A percentile compares a stretch with the other conserved stretches of the same genome.
These are phyloP conservation scores for Tripidium arundinaceum DNA, from an alignment of 202 grass and related monocot species.

Conservation along the genomic window DNA sequence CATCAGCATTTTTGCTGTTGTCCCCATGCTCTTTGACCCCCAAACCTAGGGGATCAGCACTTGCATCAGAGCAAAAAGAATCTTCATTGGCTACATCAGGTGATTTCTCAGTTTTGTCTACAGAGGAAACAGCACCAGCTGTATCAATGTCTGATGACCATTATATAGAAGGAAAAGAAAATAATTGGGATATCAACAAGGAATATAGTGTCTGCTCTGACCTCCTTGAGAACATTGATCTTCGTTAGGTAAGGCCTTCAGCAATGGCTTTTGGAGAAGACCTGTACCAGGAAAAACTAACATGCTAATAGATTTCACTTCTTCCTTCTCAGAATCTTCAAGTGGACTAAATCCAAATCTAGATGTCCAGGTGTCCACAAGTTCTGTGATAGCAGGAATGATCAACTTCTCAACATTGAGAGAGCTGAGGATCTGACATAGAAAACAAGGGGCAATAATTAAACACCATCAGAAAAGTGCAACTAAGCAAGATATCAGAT, in stretches of 20 bases:
- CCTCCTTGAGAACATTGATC: constrained; percentile 41
- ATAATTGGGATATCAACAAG: constrained; percentile 6
- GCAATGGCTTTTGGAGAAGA: constrained; percentile 85
- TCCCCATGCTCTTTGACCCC: constrained; percentile 26
- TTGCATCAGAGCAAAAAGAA: constrained; percentile 28
- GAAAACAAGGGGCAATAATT: constrained; percentile 36
- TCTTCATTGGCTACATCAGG: constrained; percentile 31
- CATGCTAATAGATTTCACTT: constrained; percentile 73
- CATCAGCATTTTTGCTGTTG: constrained; percentile 25
- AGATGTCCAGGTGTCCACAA: constrained; percentile 84
- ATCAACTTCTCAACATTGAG: constrained; percentile 88
- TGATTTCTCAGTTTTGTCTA: constrained; percentile 13
- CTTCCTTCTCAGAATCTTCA: constrained; percentile 62
- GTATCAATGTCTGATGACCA: constrained; percentile 13
- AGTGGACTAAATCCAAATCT: constrained; percentile 88
- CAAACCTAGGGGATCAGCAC: constrained; percentile 29
- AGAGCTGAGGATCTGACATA: constrained; percentile 69
- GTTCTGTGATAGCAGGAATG: constrained; percentile 89
- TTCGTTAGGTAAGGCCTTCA: constrained; percentile 40
- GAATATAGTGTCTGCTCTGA: constrained; percentile 33
- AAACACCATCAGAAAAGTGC: constrained; percentile 11
- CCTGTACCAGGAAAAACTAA: constrained; percentile 89
- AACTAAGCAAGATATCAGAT: constrained; percentile 15
- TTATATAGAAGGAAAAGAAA: constrained; percentile 13
- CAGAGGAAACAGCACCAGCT: constrained; percentile 16